These are phyloP conservation scores for Thelephora aurantiotincta DNA, from an alignment of 768 basidiomycete genomes.

Conservation along the genomic window DNA sequence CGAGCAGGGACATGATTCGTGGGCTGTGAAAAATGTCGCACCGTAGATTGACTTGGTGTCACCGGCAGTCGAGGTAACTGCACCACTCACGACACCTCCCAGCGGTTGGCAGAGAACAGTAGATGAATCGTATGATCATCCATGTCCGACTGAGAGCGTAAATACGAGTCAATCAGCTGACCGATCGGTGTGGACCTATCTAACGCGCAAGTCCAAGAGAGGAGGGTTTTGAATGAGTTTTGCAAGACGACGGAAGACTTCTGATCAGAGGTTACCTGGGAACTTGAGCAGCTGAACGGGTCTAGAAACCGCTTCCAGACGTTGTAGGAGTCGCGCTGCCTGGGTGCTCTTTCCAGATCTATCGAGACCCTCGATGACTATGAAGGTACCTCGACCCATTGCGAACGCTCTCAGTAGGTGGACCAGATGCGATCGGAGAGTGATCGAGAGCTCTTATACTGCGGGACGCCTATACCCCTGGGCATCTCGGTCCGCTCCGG, in stretches of 20 bases:
- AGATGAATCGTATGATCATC: conserved; percentile 89
- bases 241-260: not conserved
- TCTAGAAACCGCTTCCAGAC: conserved; percentile 31
- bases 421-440: too few relatives aligned
- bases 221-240: not conserved
- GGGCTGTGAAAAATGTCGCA: conserved; percentile 24
- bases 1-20: conserved; percentile 44
- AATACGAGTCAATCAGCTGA: conserved; percentile 84
- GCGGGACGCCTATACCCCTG: too few relatives aligned
- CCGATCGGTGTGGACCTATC: conserved; percentile 89
- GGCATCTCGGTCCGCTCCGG: too few relatives aligned
- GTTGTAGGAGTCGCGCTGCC: conserved; percentile 41
- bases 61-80: not conserved
- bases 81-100: conserved; percentile 73
- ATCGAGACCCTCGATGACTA: conserved; percentile 94
- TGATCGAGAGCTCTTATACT: too few relatives aligned
- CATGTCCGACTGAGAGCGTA: conserved; percentile 71
- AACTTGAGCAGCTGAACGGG: conserved; percentile 64
- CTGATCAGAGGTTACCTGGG: conserved; percentile 45
- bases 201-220: conserved; percentile 16
- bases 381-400: conserved; percentile 45
- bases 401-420: too few relatives aligned
- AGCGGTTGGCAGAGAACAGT: conserved; percentile 92
- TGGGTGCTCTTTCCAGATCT: conserved; percentile 92
- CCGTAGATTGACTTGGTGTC: not conserved